Percentiles rank a stretch among this genome's conserved stretches.
These are phyloP conservation scores for Botrytis aclada DNA, from an alignment of 2,329 filamentous ascomycete species.

Conservation along the genomic window DNA sequence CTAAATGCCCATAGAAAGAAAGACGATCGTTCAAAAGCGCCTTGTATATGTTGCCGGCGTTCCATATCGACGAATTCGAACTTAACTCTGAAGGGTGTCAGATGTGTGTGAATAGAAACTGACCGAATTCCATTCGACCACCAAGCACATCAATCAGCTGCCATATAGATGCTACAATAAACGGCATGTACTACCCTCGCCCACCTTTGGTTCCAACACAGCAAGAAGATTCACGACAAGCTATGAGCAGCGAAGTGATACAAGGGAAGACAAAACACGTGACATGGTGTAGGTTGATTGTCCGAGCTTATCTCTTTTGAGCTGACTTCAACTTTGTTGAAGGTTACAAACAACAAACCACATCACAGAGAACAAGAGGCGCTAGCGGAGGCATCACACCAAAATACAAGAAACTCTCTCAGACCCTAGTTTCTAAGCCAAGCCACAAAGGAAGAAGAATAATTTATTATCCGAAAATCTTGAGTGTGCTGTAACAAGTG, in stretches of 20 bases:
- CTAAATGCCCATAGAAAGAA: background rate
- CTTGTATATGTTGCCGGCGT: background rate
- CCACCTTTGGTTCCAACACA: background rate
- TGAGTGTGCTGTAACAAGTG: background rate
- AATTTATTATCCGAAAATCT: rapidly evolving
- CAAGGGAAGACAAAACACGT: background rate
- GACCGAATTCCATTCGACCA: background rate
- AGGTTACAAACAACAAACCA: background rate
- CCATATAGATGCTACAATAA: background rate
- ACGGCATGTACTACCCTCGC: no score
- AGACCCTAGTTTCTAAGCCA: no score
- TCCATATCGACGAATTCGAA: background rate
- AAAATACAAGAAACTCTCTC: background rate
- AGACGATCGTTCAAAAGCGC: background rate
- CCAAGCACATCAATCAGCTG: background rate
- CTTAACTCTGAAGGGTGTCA: background rate
- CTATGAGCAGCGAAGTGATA: background rate
- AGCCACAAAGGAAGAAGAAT: background rate
- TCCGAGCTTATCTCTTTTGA: background rate
- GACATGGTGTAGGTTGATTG: background rate
- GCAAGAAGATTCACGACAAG: background rate
- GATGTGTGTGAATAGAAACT: background rate
- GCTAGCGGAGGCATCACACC: background rate
- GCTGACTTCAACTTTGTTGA: background rate
- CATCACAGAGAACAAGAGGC: background rate